Conservation (phyloP, 805 yeast species). For the Yarrowia osloensis region DNA sequence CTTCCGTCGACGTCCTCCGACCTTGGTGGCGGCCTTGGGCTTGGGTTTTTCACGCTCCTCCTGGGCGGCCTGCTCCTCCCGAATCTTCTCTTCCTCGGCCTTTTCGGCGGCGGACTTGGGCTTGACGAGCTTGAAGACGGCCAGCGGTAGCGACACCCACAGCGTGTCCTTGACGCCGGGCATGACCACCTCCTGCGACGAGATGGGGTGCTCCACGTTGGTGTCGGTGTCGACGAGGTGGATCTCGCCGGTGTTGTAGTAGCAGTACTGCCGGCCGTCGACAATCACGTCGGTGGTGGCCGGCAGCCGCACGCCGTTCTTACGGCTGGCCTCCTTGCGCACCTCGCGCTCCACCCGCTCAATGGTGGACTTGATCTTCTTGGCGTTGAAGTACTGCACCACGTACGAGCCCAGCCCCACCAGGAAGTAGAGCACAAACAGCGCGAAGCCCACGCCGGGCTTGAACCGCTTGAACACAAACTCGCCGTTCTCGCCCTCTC, state of each 20-base stretch:
- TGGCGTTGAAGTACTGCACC: constrained; percentile 48
- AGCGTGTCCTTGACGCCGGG: constrained; percentile 44
- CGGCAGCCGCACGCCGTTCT: constrained; percentile 27
- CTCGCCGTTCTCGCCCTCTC: constrained; percentile 70
- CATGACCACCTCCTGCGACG: constrained; percentile 38
- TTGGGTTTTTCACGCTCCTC: constrained; percentile 31
- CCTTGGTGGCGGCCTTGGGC: constrained; percentile 35
- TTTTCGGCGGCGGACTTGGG: constrained; percentile 32
- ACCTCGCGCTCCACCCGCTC: constrained; percentile 29
- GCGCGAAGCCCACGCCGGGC: constrained; percentile 60
- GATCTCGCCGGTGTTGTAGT: constrained; percentile 38
- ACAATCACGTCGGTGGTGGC: constrained; percentile 21
- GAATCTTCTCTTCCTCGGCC: constrained; percentile 6
- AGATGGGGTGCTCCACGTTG: constrained; percentile 41
- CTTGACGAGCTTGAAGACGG: constrained; percentile 33
- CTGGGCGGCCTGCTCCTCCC: constrained; percentile 1
- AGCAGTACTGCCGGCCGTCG: constrained; percentile 28
- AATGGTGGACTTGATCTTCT: constrained; percentile 30
- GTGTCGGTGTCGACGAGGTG: constrained; percentile 37
- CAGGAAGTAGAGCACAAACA: constrained; percentile 53
- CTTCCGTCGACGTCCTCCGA: constrained; percentile 34
- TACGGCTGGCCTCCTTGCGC: constrained; percentile 28
- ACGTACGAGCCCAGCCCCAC: constrained; percentile 61
- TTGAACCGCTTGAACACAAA: constrained; percentile 58
- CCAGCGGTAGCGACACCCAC: constrained; percentile 37